These are phyloP conservation scores for Candida caryicola DNA, from an alignment of 805 yeast species.

Conservation along the genomic window DNA sequence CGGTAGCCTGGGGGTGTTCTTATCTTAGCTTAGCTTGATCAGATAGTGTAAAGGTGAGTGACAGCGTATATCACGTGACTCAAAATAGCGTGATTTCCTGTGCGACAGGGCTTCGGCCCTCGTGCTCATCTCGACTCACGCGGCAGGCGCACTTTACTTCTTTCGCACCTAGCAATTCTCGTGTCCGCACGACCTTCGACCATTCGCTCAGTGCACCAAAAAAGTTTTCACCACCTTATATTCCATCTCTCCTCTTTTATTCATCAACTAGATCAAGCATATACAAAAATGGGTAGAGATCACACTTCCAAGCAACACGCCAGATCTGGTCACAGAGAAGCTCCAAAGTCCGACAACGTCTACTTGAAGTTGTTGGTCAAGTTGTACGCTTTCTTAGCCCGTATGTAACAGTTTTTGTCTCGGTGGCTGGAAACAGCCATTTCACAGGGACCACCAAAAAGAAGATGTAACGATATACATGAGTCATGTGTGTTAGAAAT, in stretches of 20 bases:
- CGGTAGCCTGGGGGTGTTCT: no score
- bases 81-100: no score
- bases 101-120: slow-evolving; percentile 3
- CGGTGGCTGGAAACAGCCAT: no score
- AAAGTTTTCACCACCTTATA: slow-evolving; percentile 2
- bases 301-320: slow-evolving; percentile 95
- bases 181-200: neutral
- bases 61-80: no score
- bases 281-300: slow-evolving; percentile 85
- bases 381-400: slow-evolving; percentile 98
- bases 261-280: slow-evolving; percentile 4
- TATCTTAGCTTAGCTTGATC: no score
- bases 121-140: no score
- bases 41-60: no score
- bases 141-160: no score
- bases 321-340: slow-evolving; percentile 94
- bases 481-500: no score
- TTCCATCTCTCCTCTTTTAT: slow-evolving; percentile 2
- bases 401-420: slow-evolving; percentile 75
- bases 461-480: slow-evolving; percentile 4
- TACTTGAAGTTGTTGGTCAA: slow-evolving; percentile 97
- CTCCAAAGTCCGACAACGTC: slow-evolving; percentile 99
- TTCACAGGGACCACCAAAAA: slow-evolving; percentile 3
- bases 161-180: no score
- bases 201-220: neutral